Conservation (phyloP, 2,329 filamentous ascomycete species). For the Pseudonectria buxi region DNA sequence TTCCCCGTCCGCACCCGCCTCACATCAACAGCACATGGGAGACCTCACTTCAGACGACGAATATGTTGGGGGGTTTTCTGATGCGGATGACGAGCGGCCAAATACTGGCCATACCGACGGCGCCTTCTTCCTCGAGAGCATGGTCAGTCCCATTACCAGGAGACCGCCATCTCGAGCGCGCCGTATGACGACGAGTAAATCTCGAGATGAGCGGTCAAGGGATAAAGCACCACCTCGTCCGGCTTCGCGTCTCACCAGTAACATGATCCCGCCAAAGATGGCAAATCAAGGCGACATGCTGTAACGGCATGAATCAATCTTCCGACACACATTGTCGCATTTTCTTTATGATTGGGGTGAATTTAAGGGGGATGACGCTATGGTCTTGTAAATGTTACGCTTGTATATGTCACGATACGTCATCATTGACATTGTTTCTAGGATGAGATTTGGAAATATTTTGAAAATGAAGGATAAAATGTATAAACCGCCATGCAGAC, state of each 20-base stretch:
- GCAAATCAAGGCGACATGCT: conserved; percentile 31
- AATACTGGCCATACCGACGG: conserved; percentile 34
- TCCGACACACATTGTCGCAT: not conserved
- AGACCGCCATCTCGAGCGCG: conserved; percentile 42
- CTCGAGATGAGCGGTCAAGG: conserved; percentile 27
- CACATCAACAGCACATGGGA: conserved; percentile 47
- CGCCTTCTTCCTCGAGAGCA: conserved; percentile 53
- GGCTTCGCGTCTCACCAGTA: conserved; percentile 34
- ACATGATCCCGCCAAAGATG: conserved; percentile 26
- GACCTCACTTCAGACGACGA: conserved; percentile 74
- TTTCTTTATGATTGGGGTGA: not conserved
- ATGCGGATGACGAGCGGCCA: conserved; percentile 58
- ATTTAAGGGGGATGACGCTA: not conserved
- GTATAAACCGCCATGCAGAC: too few relatives aligned
- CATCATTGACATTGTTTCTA: not conserved
- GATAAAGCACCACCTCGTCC: conserved; percentile 33
- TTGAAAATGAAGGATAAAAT: too few relatives aligned
- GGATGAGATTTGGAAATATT: conserved; percentile 5
- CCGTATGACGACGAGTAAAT: conserved; percentile 26
- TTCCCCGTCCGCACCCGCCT: conserved; percentile 59
- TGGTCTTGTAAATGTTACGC: not conserved
- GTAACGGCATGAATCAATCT: conserved; percentile 13
- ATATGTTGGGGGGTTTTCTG: conserved; percentile 65
- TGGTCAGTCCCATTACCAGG: conserved; percentile 53
- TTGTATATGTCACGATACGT: not conserved